These are phyloP conservation scores for Kwoniella dejecticola DNA, from an alignment of 768 basidiomycete species.

Conservation along the genomic window DNA sequence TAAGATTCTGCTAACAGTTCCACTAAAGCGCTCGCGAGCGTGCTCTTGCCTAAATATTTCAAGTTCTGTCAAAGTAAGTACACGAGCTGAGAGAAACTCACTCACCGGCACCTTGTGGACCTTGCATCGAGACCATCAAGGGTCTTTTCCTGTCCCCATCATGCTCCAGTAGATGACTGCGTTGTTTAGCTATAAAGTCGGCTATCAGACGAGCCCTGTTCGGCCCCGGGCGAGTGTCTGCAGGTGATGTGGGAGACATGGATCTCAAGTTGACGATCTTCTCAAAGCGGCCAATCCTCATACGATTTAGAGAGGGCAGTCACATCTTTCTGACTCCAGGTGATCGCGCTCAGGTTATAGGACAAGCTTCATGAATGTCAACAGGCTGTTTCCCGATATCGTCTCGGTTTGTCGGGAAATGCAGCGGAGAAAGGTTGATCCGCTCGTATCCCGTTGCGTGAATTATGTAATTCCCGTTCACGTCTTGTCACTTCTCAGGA, in stretches of 20 bases:
- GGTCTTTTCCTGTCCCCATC: conserved; percentile 56
- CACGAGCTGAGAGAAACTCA: background rate
- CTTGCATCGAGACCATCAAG: conserved; percentile 82
- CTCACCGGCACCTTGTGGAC: conserved; percentile 79
- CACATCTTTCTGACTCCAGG: too few species aligned
- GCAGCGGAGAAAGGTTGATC: too few species aligned
- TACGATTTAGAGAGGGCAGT: too few species aligned
- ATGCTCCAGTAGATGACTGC: background rate
- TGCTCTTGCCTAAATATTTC: conserved; percentile 79
- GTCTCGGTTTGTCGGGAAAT: too few species aligned
- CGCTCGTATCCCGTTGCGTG: too few species aligned
- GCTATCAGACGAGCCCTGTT: conserved; percentile 14
- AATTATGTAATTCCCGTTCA: too few species aligned
- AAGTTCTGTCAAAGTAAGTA: too few species aligned
- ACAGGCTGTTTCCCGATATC: too few species aligned
- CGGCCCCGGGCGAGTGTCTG: conserved; percentile 7
- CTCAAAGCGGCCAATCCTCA: too few species aligned
- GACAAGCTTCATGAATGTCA: too few species aligned
- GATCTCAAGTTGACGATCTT: background rate
- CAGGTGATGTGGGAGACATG: background rate
- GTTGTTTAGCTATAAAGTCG: conserved; percentile 9
- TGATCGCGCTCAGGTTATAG: too few species aligned
- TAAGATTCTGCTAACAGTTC: conserved; percentile 49
- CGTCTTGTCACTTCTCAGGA: too few species aligned
- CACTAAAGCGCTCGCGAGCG: conserved; percentile 65